A percentile compares a stretch with the other conserved stretches of the same genome.
phyloP scores from a whole-genome alignment of 148 eudicot species.

The Fagopyrum tataricum region DNA sequence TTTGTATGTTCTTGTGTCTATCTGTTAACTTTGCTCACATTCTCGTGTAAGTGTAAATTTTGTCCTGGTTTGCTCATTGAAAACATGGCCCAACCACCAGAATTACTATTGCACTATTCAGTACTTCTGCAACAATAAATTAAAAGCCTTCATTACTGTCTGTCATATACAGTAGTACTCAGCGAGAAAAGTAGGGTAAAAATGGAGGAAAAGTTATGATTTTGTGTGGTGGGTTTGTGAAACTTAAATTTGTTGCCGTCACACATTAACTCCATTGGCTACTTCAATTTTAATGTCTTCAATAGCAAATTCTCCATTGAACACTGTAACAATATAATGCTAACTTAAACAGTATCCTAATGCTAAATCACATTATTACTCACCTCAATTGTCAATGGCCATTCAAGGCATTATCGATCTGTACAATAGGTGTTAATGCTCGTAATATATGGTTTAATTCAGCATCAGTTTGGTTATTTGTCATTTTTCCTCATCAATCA shows the following conservation, averaged over 20 bases:
- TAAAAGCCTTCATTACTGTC: not conserved
- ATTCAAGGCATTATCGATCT: no score
- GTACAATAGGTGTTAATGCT: no score
- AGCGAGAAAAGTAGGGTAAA: not conserved
- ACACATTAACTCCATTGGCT: not conserved
- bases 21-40: no score
- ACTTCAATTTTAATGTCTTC: not conserved
- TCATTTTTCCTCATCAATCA: not conserved
- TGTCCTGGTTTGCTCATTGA: not conserved
- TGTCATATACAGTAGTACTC: not conserved
- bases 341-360: not conserved
- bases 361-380: not conserved
- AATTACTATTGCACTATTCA: not conserved
- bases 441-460: not conserved
- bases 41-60: not conserved
- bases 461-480: not conserved
- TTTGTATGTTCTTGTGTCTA: no score
- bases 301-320: not conserved
- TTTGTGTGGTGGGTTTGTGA: not conserved
- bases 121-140: not conserved
- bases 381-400: not conserved
- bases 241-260: not conserved
- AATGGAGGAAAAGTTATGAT: not conserved
- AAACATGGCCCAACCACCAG: conserved; percentile 1
- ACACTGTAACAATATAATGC: not conserved